These are phyloP conservation scores for Vigna reflexopilosa DNA, from an alignment of 306 rosid genomes.

Conservation along the genomic window DNA sequence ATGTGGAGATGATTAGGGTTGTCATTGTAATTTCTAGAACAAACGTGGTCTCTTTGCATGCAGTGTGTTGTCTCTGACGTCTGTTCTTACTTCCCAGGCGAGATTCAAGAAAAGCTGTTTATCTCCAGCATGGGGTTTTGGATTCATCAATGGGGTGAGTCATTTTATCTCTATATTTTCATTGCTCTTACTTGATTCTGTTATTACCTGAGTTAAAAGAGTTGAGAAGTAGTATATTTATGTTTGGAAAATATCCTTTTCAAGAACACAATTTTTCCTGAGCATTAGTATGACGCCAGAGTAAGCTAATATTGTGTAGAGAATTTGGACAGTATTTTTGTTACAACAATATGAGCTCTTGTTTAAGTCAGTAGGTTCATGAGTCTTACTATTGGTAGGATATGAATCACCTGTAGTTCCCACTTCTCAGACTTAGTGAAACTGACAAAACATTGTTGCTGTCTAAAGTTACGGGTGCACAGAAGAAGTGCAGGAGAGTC, in stretches of 20 bases:
- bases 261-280: not conserved
- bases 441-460: not conserved
- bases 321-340: not conserved
- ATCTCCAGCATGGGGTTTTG: conserved; percentile 88
- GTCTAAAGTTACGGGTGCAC: not conserved
- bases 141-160: conserved; percentile 99
- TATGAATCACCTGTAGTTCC: not conserved
- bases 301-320: conserved; percentile 1
- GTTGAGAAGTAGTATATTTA: not conserved
- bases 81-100: conserved; percentile 66
- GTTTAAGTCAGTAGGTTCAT: not conserved
- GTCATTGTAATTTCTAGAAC: conserved; percentile 31
- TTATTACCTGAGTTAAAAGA: conserved; percentile 14
- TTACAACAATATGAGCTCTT: conserved; percentile 16
- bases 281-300: conserved; percentile 7
- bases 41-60: conserved; percentile 3
- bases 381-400: not conserved
- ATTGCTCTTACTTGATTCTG: conserved; percentile 31
- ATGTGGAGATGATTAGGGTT: conserved; percentile 16
- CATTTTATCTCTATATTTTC: conserved; percentile 30
- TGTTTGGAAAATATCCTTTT: conserved; percentile 26
- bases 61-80: conserved; percentile 39
- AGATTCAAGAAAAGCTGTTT: conserved; percentile 88
- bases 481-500: not conserved
- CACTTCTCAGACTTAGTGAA: not conserved